Base-by-base conservation (phyloP, 1,284 basidiomycete genomes). In the Puccinia novopanici region DNA sequence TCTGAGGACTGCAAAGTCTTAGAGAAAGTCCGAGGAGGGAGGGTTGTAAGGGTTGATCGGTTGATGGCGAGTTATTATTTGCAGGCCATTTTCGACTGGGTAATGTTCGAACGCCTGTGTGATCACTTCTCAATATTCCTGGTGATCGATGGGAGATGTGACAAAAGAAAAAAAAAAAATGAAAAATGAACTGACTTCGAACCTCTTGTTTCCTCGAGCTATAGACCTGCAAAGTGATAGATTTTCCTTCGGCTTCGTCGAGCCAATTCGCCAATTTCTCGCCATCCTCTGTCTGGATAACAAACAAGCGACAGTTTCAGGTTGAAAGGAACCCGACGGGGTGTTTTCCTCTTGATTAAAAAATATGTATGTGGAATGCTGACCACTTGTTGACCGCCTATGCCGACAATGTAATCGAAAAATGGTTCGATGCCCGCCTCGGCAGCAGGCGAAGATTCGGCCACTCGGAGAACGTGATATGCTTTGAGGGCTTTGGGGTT, bases 351-450 rank as follows among this genome's bases (percentile, higher is more conserved):
- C n/a, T n/a, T n/a, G n/a, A n/a, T n/a, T n/a, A n/a, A n/a, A n/a
- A n/a, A n/a, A n/a, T n/a, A n/a, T n/a, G n/a, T n/a, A n/a, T n/a
- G n/a, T n/a, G n/a, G n/a, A n/a, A n/a, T n/a, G n/a, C n/a, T n/a
- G n/a, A n/a, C 77, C 4, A 81, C 68, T 80, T 81, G 48, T 82
- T 82, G 89, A 45, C 91, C 91, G 85, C 93, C 91, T 81, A 95
- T 92, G 22, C 95, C 96, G 57, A 98, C 91, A 48, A 98, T 90
- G 86, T 97, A 98, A 87, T 98, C 96, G 85, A 99, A 99, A 87
- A 95, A 97, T 0, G 95, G 93, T 84, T 98, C 95, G 65, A 98
- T 92, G 74, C 90, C 90, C 6, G 93, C 93, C 78, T 91, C 88
- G 12, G 92, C 92, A 0, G 86, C 85, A 5, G 86, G 86, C 34